Base-by-base conservation (phyloP, 169 alveolate species). In the Plasmodium chabaudi region DNA sequence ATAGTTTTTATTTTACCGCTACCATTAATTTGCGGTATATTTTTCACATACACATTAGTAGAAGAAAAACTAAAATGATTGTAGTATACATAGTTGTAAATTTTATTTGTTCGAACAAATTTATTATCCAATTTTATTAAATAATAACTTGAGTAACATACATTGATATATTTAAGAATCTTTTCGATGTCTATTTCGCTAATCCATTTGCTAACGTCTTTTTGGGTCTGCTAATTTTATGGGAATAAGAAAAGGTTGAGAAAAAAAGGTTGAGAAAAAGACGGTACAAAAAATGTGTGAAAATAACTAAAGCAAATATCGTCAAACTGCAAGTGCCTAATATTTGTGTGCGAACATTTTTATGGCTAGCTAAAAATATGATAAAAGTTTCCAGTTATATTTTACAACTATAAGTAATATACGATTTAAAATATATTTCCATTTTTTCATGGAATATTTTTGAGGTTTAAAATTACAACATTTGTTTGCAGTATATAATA, bases 151-250 rank as follows among this genome's bases (percentile, higher is more conserved):
- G 90, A 39, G 55, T 82, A 82, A n/a, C 39, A 55, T 47, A 82
- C 49, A 46, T 82, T 21, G n/a, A 67, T 10, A n/a, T 5, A 6
- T 55, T 82, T 55, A 25, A 57, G 67, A 34, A 82, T 59, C 34
- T 27, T 65, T 49, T 82, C 90, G 53, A 82, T 59, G 1, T 82
- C 90, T 7, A 59, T 70, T 55, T 82, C 90, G 70, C 59, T 61
- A 9, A 82, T n/a, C 90, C 90, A 82, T 13, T 19, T 82, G 59
- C 19, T 34, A 6, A 15, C 25, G 12, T 60, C 84, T 46, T 82
- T 82, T 25, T 67, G 23, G 47, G 7, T 55, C 86, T 71, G 42
- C 9, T 12, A 71, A 61, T 5, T 12, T 9, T 9, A 47, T 61
- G 19, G 23, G 27, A 3, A 44, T 12, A 15, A 0, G 3, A 13